Evolutionary conservation across 345 rosid species (phyloP).

Genomic region (Camelina laxa): DNA sequence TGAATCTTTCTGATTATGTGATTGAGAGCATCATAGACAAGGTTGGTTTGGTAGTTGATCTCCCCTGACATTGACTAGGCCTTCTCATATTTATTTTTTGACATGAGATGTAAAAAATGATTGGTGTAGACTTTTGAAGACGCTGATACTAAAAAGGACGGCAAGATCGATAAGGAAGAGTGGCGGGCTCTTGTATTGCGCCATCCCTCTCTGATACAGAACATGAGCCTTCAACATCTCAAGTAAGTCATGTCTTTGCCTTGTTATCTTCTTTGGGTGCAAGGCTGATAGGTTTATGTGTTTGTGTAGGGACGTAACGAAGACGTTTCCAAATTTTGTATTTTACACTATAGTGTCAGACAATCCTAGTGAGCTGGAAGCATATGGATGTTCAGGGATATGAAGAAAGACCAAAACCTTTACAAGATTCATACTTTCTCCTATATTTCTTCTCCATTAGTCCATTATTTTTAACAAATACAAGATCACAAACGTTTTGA

Average conservation of each 20-base stretch:
- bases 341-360: conserved; percentile 62
- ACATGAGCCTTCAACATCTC: conserved; percentile 76
- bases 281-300: background rate
- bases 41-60: conserved; percentile 44
- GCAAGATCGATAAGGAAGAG: conserved; percentile 80
- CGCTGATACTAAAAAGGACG: conserved; percentile 74
- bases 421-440: conserved; percentile 16
- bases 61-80: conserved; percentile 1
- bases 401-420: conserved; percentile 18
- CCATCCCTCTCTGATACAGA: conserved; percentile 74
- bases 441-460: background rate
- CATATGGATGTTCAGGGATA: conserved; percentile 9
- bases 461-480: background rate
- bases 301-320: conserved; percentile 71
- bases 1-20: conserved; percentile 76
- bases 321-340: conserved; percentile 83
- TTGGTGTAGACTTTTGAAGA: conserved; percentile 70
- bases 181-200: conserved; percentile 70
- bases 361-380: conserved; percentile 11
- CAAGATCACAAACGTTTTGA: background rate
- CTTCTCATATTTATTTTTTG: conserved; percentile 1
- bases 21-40: conserved; percentile 81
- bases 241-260: conserved; percentile 53
- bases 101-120: background rate
- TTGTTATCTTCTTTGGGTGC: background rate